phyloP scores from a whole-genome alignment of 2,329 filamentous ascomycete genomes.

The Macrophomina phaseolina region DNA sequence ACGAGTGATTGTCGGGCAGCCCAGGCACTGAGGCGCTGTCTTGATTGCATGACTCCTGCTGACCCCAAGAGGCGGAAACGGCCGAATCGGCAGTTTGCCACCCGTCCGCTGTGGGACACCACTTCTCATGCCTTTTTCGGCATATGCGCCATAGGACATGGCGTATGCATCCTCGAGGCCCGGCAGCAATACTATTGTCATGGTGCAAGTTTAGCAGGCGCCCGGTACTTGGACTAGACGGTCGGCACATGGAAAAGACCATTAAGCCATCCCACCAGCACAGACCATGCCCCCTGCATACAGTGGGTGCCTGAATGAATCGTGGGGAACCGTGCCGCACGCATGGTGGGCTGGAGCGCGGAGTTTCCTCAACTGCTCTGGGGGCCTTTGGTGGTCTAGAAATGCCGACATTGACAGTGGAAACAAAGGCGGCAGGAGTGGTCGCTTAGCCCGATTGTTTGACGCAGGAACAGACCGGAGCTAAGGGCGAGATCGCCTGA shows the following conservation, averaged over 20 bases:
- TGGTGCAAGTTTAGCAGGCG: conserved; percentile 6
- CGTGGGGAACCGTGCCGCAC: background rate
- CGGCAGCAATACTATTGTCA: background rate
- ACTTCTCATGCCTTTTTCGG: background rate
- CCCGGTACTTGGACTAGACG: conserved; percentile 1
- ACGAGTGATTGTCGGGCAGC: background rate
- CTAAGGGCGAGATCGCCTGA: background rate
- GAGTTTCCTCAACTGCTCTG: too few relatives aligned
- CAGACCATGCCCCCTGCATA: conserved; percentile 19
- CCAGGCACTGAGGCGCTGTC: background rate
- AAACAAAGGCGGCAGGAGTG: background rate
- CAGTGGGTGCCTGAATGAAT: conserved; percentile 1
- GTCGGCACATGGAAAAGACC: background rate
- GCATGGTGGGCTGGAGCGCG: background rate
- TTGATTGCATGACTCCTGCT: background rate
- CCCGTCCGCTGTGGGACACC: background rate
- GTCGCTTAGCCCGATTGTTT: background rate
- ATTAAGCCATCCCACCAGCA: background rate
- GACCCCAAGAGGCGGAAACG: background rate
- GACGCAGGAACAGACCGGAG: background rate
- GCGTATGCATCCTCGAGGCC: background rate
- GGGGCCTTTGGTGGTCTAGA: background rate
- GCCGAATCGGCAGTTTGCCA: background rate
- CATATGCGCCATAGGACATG: background rate
- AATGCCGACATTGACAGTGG: background rate